Evolutionary conservation across 2,329 filamentous ascomycete genomes (phyloP), one percentile per base, ranked within the genome.

Genomic region (Macrophomina phaseolina): DNA sequence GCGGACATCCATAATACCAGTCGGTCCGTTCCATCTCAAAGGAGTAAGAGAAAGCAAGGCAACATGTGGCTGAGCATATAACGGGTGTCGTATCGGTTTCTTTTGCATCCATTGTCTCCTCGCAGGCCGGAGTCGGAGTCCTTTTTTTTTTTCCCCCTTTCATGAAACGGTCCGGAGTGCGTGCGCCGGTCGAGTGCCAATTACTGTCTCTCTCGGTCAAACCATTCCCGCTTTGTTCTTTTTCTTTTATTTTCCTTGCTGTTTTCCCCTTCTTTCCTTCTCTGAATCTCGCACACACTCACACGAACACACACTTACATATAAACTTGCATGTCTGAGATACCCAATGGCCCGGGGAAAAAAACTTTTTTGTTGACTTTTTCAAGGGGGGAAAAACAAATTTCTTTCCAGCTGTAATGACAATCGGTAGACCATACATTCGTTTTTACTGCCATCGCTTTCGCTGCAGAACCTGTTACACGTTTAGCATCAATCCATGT

Each of bases 281-380:
- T 8, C 30, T 23, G 3, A n/a, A 45, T n/a, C 55, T 45, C 55
- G 18, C 38, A 58, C 55, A 28, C 23, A n/a, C 23, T 23, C 23
- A 34, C 28, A 40, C 7, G 11, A 12, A 61, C 34, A 23, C 9
- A 40, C 16, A 56, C 34, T 18, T 32, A 36, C 49, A 53, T 23
- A 23, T 23, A 23, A 23, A 23, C 23, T 61, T 61, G 56, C 55
- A 61, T 61, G 42, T 46, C 56, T 61, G 56, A 61, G 56, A 61
- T 61, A 61, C 56, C 56, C 56, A 61, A 48, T 36, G 56, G 56
- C 56, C 56, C 8, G 56, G 56, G 42, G 38, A 30, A 7, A 48
- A 58, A 61, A 45, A 40, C 38, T 40, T 40, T 40, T 23, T 23
- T 23, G 23, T 23, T 23, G 23, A 23, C 23, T 40, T 40, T 46